These are phyloP conservation scores for Glycine tomentella DNA, from an alignment of 306 rosid genomes.

Conservation along the genomic window DNA sequence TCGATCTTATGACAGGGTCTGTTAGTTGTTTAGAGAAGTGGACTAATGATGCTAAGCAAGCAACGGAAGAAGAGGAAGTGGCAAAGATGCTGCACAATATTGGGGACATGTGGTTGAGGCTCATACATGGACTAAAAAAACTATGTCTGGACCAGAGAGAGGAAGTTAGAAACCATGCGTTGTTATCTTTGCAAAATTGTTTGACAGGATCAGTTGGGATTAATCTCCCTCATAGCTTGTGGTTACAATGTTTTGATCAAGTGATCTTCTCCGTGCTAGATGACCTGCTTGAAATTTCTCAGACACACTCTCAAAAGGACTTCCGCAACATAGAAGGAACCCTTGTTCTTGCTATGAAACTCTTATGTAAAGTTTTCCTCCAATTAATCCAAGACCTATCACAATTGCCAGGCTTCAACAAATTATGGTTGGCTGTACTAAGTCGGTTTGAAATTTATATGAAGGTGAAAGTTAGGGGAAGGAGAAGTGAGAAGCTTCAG, in stretches of 20 bases:
- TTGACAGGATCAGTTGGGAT: conserved; percentile 74
- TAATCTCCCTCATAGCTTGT: conserved; percentile 62
- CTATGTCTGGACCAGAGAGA: conserved; percentile 96
- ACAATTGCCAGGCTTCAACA: conserved; percentile 70
- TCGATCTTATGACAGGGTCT: conserved; percentile 89
- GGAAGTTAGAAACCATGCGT: conserved; percentile 87
- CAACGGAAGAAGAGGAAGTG: conserved; percentile 69
- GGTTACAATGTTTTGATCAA: conserved; percentile 87
- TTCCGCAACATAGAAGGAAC: conserved; percentile 94
- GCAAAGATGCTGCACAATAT: conserved; percentile 73
- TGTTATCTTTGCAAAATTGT: conserved; percentile 81
- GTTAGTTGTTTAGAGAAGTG: conserved; percentile 77
- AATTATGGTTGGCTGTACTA: conserved; percentile 85
- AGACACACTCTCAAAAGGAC: conserved; percentile 77
- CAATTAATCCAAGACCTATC: conserved; percentile 72
- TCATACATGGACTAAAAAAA: conserved; percentile 77
- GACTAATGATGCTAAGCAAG: conserved; percentile 74
- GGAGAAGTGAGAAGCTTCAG: conserved; percentile 84
- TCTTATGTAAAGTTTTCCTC: conserved; percentile 83
- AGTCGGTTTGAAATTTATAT: conserved; percentile 71
- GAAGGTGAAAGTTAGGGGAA: conserved; percentile 81
- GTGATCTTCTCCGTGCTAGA: conserved; percentile 87
- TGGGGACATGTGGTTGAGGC: conserved; percentile 97
- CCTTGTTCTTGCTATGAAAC: conserved; percentile 80
- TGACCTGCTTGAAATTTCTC: conserved; percentile 82